Conservation (phyloP, 208 protist species). For the Endotrypanum monterogeii region DNA sequence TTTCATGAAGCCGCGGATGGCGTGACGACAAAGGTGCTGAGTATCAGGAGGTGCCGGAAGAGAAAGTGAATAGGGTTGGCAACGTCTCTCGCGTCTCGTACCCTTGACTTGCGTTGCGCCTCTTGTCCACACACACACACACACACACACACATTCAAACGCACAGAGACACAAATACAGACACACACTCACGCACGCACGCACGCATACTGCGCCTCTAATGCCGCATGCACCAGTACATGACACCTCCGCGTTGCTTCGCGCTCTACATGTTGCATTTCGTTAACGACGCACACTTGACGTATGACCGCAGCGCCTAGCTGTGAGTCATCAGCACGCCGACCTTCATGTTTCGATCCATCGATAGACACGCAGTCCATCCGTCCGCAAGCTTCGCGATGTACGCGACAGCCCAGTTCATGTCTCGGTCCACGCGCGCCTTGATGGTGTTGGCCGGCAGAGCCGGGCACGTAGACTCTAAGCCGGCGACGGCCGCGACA, state of each 20-base stretch:
- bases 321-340: constrained; percentile 73
- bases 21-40: too few relatives aligned
- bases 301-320: constrained; percentile 24
- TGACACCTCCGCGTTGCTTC: background rate
- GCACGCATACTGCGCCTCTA: too few relatives aligned
- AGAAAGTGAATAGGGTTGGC: background rate
- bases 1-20: too few relatives aligned
- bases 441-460: constrained; percentile 73
- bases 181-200: too few relatives aligned
- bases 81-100: too few relatives aligned
- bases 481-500: constrained; percentile 38
- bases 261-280: background rate
- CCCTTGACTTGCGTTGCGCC: too few relatives aligned
- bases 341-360: constrained; percentile 61
- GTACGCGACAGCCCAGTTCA: constrained; percentile 68
- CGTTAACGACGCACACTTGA: background rate
- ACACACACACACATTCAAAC: too few relatives aligned
- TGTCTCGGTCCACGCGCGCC: constrained; percentile 57
- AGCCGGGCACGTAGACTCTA: constrained; percentile 57
- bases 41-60: too few relatives aligned
- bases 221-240: background rate
- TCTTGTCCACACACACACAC: too few relatives aligned
- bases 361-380: constrained; percentile 68
- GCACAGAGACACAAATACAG: too few relatives aligned
- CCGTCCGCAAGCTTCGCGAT: constrained; percentile 64